A percentile compares a stretch with the other conserved stretches of the same genome.
phyloP scores from a whole-genome alignment of 768 basidiomycete genomes.

The Lentinula lateritia region DNA sequence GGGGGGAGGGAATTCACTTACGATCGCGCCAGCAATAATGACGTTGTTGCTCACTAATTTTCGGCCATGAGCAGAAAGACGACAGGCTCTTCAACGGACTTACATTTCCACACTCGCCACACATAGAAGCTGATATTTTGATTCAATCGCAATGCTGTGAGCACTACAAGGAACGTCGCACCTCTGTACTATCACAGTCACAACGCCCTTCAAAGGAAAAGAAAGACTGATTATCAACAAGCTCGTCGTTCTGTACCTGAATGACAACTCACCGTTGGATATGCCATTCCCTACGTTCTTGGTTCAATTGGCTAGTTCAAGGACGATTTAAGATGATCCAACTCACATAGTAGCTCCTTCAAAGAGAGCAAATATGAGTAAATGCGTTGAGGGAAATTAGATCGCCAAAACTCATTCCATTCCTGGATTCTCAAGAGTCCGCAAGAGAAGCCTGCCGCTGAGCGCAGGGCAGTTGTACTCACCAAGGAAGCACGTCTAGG shows the following conservation, averaged over 20 bases:
- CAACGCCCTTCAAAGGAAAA: neutral
- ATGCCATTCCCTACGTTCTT: constrained; percentile 1
- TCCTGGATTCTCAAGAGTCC: no score
- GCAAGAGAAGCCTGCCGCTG: no score
- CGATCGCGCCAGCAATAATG: neutral
- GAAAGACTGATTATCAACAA: neutral
- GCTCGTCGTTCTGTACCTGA: neutral
- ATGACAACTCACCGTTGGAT: neutral
- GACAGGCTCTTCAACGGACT: neutral
- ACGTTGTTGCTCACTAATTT: neutral
- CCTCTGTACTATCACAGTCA: constrained; percentile 5
- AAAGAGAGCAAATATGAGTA: neutral
- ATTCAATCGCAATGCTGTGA: neutral
- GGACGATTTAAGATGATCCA: neutral
- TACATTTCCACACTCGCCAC: constrained; percentile 1
- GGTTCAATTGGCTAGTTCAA: neutral
- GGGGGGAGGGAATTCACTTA: neutral
- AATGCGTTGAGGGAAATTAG: neutral
- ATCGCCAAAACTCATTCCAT: no score
- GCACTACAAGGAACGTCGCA: neutral
- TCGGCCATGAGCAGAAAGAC: neutral
- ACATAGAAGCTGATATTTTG: neutral
- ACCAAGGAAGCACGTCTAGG: neutral
- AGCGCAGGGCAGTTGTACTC: neutral
- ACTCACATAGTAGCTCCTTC: constrained; percentile 5